These are phyloP conservation scores for Botryobasidium botryosum DNA, from an alignment of 768 basidiomycete species.

Conservation along the genomic window DNA sequence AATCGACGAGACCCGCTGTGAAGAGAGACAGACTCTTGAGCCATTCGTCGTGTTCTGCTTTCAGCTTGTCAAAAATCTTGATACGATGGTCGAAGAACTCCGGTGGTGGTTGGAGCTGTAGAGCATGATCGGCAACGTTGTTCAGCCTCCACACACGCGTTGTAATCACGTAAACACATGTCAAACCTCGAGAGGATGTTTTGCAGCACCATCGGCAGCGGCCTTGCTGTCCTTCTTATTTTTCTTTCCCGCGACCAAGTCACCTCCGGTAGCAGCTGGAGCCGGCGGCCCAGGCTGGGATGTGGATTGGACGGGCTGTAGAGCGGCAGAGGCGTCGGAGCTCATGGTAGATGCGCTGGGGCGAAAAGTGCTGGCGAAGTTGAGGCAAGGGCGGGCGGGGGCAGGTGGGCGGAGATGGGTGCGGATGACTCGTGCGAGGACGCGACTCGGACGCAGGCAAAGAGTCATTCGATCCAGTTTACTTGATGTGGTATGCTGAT, in stretches of 20 bases:
- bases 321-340: too few relatives aligned
- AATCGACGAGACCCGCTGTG: background rate
- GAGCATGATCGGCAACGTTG: background rate
- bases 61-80: conserved; percentile 75
- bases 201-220: conserved; percentile 12
- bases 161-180: too few relatives aligned
- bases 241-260: conserved; percentile 15
- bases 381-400: too few relatives aligned
- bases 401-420: too few relatives aligned
- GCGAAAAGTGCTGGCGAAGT: too few relatives aligned
- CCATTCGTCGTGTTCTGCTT: conserved; percentile 66
- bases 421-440: too few relatives aligned
- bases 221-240: conserved; percentile 16
- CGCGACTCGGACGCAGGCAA: too few relatives aligned
- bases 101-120: conserved; percentile 63
- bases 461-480: too few relatives aligned
- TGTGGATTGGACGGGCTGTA: conserved; percentile 20
- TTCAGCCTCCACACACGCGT: conserved; percentile 4
- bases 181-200: conserved; percentile 18
- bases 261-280: too few relatives aligned
- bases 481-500: too few relatives aligned
- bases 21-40: conserved; percentile 43
- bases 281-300: conserved; percentile 15
- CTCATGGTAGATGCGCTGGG: too few relatives aligned
- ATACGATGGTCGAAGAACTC: conserved; percentile 81